phyloP scores from a whole-genome alignment of 169 alveolate species.

The Babesia sp. region DNA sequence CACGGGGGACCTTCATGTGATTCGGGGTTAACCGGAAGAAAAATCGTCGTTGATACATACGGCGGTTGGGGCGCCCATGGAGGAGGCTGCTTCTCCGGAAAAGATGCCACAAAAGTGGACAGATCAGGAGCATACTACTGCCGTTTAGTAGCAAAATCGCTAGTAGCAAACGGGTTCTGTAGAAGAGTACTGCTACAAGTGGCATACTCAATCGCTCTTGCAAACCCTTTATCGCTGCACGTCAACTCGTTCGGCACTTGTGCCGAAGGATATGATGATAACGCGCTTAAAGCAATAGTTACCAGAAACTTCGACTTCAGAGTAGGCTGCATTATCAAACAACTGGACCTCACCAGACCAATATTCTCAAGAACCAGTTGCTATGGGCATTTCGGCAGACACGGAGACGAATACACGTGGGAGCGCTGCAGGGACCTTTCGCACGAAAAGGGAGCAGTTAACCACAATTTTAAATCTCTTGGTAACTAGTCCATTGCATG shows the following conservation, averaged over 20 bases:
- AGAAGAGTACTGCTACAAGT: conserved; percentile 95
- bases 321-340: conserved; percentile 94
- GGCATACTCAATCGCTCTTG: conserved; percentile 96
- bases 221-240: conserved; percentile 94
- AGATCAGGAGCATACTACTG: conserved; percentile 99
- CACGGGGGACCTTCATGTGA: conserved; percentile 99
- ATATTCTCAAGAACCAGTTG: conserved; percentile 91
- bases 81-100: conserved; percentile 99
- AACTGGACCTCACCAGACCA: conserved; percentile 87
- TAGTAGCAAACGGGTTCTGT: conserved; percentile 93
- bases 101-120: conserved; percentile 98
- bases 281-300: conserved; percentile 87
- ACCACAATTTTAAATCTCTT: not conserved
- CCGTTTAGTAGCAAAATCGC: conserved; percentile 97
- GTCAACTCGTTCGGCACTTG: conserved; percentile 95
- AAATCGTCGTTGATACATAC: conserved; percentile 98
- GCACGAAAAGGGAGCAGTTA: conserved; percentile 54
- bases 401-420: conserved; percentile 93
- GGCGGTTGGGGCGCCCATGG: conserved; percentile 99
- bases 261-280: conserved; percentile 89
- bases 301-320: conserved; percentile 92
- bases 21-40: conserved; percentile 99
- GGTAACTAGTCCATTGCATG: not conserved
- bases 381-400: conserved; percentile 98
- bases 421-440: conserved; percentile 86